phyloP scores from a whole-genome alignment of 2,329 filamentous ascomycete genomes.

The Calonectria pseudoreteaudii region DNA sequence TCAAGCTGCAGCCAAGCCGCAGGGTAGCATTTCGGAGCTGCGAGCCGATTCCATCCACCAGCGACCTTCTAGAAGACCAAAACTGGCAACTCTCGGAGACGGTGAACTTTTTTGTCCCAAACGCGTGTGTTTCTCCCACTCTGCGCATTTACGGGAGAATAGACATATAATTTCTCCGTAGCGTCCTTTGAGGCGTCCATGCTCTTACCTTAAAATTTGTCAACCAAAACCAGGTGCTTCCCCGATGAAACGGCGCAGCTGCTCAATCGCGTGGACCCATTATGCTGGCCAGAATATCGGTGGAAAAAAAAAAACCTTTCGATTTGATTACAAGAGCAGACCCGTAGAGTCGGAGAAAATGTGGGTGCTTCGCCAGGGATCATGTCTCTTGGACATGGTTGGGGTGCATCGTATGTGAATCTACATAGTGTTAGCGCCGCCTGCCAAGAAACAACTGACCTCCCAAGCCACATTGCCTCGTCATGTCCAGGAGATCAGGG shows the following conservation, averaged over 20 bases:
- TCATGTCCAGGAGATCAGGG: background rate
- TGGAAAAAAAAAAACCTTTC: conserved; percentile 21
- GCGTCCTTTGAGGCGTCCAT: background rate
- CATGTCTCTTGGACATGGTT: background rate
- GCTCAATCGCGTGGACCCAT: background rate
- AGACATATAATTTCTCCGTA: conserved; percentile 2
- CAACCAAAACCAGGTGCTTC: background rate
- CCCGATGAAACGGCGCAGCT: background rate
- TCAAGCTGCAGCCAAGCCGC: background rate
- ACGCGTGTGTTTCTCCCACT: background rate
- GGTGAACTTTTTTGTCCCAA: no score
- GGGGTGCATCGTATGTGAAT: background rate
- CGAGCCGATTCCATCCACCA: background rate
- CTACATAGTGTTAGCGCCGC: background rate
- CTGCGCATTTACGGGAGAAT: background rate
- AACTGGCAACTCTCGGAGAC: background rate
- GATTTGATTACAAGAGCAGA: background rate
- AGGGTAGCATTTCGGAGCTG: background rate
- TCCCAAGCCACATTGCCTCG: conserved; percentile 17
- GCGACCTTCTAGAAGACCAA: background rate
- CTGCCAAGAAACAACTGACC: conserved; percentile 6
- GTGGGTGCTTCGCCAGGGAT: background rate
- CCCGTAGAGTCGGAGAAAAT: background rate
- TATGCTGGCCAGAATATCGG: background rate
- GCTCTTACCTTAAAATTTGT: background rate